Conservation (phyloP, 805 yeast genomes). For the Starmera dryadoides region DNA sequence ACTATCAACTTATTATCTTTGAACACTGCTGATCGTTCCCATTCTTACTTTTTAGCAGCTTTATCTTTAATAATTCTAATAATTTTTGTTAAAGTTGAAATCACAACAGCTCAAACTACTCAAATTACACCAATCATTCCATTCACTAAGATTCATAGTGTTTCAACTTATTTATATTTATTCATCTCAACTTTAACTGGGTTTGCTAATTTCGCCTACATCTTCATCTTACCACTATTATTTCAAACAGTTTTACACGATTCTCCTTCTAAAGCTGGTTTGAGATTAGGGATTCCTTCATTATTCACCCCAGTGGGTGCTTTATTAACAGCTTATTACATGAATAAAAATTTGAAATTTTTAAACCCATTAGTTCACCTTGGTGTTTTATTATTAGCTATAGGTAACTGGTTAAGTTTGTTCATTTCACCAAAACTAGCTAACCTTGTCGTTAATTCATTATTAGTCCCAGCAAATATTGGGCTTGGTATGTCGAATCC, state of each 20-base stretch:
- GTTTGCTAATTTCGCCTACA: slow-evolving; percentile 29
- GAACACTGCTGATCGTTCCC: slow-evolving; percentile 12
- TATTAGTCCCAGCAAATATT: slow-evolving; percentile 35
- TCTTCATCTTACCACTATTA: slow-evolving; percentile 34
- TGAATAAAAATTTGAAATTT: slow-evolving; percentile 23
- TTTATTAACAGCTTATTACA: slow-evolving; percentile 29
- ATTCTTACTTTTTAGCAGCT: slow-evolving; percentile 3
- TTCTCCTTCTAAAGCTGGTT: slow-evolving; percentile 32
- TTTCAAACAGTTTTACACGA: slow-evolving; percentile 36
- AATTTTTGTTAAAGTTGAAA: slow-evolving; percentile 15
- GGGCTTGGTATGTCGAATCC: slow-evolving; percentile 54
- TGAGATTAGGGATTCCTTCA: slow-evolving; percentile 34
- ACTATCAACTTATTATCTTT: slow-evolving; percentile 24
- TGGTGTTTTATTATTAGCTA: slow-evolving; percentile 28
- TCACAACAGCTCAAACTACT: slow-evolving; percentile 17
- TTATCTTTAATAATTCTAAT: slow-evolving; percentile 11
- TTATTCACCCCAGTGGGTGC: slow-evolving; percentile 37
- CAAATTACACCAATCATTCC: slow-evolving; percentile 35
- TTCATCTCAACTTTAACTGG: slow-evolving; percentile 30
- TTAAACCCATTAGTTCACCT: slow-evolving; percentile 22
- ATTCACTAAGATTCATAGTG: slow-evolving; percentile 17
- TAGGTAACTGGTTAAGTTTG: slow-evolving; percentile 33
- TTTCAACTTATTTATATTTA: slow-evolving; percentile 19
- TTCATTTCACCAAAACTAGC: slow-evolving; percentile 27
- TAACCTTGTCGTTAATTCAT: slow-evolving; percentile 30